Conservation (phyloP, 768 basidiomycete genomes). For the Leccinum ochraceum region DNA sequence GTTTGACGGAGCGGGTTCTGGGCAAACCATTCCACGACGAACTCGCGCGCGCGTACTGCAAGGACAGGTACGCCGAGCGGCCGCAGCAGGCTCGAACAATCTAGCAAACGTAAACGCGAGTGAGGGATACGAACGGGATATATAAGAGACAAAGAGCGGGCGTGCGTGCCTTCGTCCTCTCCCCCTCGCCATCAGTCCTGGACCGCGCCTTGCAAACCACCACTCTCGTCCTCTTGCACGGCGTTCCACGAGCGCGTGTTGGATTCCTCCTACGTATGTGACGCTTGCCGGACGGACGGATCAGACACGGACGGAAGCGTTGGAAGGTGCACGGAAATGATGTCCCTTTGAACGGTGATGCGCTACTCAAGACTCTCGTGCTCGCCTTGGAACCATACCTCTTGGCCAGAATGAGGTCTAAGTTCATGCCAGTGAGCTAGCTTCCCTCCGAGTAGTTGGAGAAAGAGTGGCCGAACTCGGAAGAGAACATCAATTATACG, state of each 20-base stretch:
- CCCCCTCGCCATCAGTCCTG: constrained; percentile 85
- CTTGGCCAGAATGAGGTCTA: constrained; percentile 37
- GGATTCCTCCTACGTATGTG: constrained; percentile 89
- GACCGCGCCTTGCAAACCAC: constrained; percentile 87
- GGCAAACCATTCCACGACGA: constrained; percentile 87
- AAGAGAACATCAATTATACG: too few relatives aligned
- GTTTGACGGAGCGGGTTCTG: constrained; percentile 98
- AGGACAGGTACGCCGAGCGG: constrained; percentile 83
- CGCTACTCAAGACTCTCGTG: constrained; percentile 51
- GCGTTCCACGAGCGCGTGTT: constrained; percentile 96
- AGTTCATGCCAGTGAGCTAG: constrained; percentile 32
- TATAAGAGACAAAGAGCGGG: neutral
- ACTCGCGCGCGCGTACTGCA: constrained; percentile 85
- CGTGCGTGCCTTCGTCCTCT: constrained; percentile 73
- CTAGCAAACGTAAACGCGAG: constrained; percentile 36
- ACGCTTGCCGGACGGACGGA: constrained; percentile 57
- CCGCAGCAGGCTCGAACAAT: constrained; percentile 76
- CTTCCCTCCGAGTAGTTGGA: constrained; percentile 23
- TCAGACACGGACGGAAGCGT: too few relatives aligned
- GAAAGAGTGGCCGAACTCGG: too few relatives aligned
- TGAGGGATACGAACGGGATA: constrained; percentile 9
- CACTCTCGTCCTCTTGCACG: constrained; percentile 93
- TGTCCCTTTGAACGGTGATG: constrained; percentile 44
- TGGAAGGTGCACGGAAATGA: neutral
- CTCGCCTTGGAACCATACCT: constrained; percentile 50